These are phyloP conservation scores for Suhomyces maxii DNA, from an alignment of 1,139 yeast species.

Conservation along the genomic window DNA sequence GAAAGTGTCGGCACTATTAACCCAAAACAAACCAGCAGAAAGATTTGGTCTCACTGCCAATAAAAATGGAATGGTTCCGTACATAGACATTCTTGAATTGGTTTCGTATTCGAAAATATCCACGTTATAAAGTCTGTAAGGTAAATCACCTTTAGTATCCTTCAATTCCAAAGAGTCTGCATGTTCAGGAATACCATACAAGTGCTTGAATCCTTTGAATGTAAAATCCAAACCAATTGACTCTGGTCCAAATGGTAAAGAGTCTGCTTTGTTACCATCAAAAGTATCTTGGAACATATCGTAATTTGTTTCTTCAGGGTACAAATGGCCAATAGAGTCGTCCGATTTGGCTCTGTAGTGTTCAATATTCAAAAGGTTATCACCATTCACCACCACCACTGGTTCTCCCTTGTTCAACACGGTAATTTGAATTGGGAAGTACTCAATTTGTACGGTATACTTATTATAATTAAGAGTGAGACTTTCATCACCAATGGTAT, in stretches of 20 bases:
- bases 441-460: constrained; percentile 40
- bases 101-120: constrained; percentile 93
- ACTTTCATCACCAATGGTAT: constrained; percentile 19
- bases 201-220: constrained; percentile 58
- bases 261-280: constrained; percentile 59
- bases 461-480: constrained; percentile 33
- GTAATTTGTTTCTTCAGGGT: constrained; percentile 56
- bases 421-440: constrained; percentile 54
- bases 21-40: constrained; percentile 85
- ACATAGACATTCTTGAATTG: constrained; percentile 83
- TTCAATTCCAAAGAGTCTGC: constrained; percentile 75
- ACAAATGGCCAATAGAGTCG: constrained; percentile 37
- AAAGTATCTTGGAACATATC: constrained; percentile 63
- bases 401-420: constrained; percentile 46
- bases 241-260: constrained; percentile 84
- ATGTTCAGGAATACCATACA: constrained; percentile 95
- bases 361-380: constrained; percentile 72
- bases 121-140: constrained; percentile 86
- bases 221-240: constrained; percentile 77
- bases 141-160: constrained; percentile 62
- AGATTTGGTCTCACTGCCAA: constrained; percentile 60
- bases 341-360: constrained; percentile 57
- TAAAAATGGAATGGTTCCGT: constrained; percentile 90
- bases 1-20: constrained; percentile 91
- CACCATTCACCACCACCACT: constrained; percentile 62